Conservation (phyloP, 176 grass and related monocot genomes). For the Panicum miliaceum region DNA sequence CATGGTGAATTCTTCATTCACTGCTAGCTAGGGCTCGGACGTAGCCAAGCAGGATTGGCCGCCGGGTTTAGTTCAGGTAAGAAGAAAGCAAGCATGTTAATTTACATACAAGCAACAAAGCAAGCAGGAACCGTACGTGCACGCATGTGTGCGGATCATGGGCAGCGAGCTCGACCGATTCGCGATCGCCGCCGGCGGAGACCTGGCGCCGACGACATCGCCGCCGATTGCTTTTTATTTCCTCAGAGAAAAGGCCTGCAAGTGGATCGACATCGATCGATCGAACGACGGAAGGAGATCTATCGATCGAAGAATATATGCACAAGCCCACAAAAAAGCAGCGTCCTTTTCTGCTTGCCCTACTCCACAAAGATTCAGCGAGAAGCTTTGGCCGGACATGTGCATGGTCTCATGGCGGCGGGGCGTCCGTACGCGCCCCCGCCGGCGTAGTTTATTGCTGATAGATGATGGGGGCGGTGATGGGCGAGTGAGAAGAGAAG, state of each 20-base stretch:
- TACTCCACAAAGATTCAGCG: slow-evolving; percentile 38
- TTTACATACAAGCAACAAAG: not conserved
- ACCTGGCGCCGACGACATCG: slow-evolving; percentile 28
- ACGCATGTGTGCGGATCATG: slow-evolving; percentile 40
- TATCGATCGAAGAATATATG: slow-evolving; percentile 41
- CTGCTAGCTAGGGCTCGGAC: not conserved
- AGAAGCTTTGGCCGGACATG: slow-evolving; percentile 49
- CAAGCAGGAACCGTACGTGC: not conserved
- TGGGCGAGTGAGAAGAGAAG: not conserved
- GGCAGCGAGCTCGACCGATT: not conserved
- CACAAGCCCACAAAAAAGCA: slow-evolving; percentile 44
- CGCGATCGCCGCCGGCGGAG: not conserved
- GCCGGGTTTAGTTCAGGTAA: not conserved
- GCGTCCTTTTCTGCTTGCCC: not conserved
- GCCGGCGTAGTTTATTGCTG: slow-evolving; percentile 41
- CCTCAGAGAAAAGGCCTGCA: not conserved
- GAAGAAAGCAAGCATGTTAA: not conserved
- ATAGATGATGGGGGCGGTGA: slow-evolving; percentile 46
- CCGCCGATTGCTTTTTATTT: not conserved
- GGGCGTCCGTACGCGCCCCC: slow-evolving; percentile 42
- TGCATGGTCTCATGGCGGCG: slow-evolving; percentile 53
- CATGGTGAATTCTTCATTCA: not conserved
- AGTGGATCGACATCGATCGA: not conserved
- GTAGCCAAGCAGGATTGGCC: not conserved
- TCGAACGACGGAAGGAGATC: slow-evolving; percentile 1